Evolutionary conservation across 345 rosid species (phyloP), one percentile per base, ranked within the genome.

Genomic region (Citrus reticulata): DNA sequence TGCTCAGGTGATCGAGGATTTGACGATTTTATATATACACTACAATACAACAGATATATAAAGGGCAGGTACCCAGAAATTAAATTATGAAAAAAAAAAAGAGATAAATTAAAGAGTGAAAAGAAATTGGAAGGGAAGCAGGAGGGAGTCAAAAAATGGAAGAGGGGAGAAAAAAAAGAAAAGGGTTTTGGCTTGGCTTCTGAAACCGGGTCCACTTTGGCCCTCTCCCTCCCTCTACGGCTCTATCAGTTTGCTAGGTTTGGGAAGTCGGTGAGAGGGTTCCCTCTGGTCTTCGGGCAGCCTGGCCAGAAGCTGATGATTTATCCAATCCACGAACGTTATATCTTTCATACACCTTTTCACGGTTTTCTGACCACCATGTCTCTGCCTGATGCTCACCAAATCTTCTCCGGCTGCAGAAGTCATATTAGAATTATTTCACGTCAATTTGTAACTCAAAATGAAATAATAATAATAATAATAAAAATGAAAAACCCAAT

Each of bases 311-410:
- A 49, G 83, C 87, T 27, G 95, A 87, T 76, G 92, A 72, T 80
- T 88, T 93, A 58, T 96, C 97, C 8, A 94, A 82, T 69, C 92
- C 95, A 1, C 92, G 89, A 37, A 96, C 95, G 68, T 93, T 93
- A 83, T 94, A 93, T 81, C 81, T 86, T 73, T 90, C 94, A n/a
- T 93, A 93, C 68, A 96, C 98, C 85, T 84, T 94, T 70, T 91
- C 97, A 0, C 98, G 97, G 74, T 96, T 96, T 88, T 96, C 98
- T 16, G 95, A 91, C 99, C 99, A 96, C 98, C 99, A 96, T 1
- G 87, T 84, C 84, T 94, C 95, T 11, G 98, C 99, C 80, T 96
- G 97, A 69, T 96, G 97, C 89, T 96, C 99, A 29, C 88, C 93
- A 70, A 93, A 96, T 87, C 94, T 93, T 88, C 94, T 87, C 77